These are phyloP conservation scores for Singerocomus inundabilis DNA, from an alignment of 1,284 basidiomycete genomes.

Conservation along the genomic window DNA sequence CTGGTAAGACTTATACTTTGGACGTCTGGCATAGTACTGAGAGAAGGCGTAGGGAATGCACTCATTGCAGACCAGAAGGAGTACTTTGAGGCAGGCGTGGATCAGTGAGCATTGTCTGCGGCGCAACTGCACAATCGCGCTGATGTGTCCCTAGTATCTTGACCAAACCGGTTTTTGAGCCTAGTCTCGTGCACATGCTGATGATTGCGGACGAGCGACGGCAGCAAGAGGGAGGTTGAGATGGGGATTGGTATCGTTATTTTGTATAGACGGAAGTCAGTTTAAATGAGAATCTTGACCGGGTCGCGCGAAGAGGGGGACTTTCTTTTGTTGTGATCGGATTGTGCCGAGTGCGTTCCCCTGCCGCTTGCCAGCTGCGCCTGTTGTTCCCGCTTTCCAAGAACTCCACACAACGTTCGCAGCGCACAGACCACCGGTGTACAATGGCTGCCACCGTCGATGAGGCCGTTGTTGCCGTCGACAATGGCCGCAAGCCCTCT, in stretches of 20 bases:
- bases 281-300: conserved; percentile 9
- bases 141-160: conserved; percentile 45
- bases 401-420: conserved; percentile 22
- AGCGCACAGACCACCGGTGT: conserved; percentile 35
- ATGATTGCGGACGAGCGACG: conserved; percentile 51
- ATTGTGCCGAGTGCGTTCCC: conserved; percentile 34
- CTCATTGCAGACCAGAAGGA: conserved; percentile 68
- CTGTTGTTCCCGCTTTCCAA: conserved; percentile 32
- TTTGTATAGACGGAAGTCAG: background rate
- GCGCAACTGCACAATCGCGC: conserved; percentile 2
- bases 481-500: conserved; percentile 20
- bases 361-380: conserved; percentile 34
- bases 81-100: conserved; percentile 75
- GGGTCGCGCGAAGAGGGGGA: too few species aligned
- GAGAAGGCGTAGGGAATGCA: conserved; percentile 53
- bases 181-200: conserved; percentile 53
- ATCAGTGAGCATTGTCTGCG: conserved; percentile 51
- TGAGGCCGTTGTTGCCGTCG: conserved; percentile 10
- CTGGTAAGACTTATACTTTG: conserved; percentile 44
- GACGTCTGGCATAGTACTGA: conserved; percentile 13
- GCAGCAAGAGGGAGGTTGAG: conserved; percentile 19
- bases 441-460: conserved; percentile 30
- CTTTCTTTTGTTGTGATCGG: conserved; percentile 31
- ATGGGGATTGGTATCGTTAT: background rate
- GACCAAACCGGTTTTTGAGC: conserved; percentile 69